Conservation (phyloP, 495 filamentous ascomycete genomes). For the Aeminium ludgeri region DNA sequence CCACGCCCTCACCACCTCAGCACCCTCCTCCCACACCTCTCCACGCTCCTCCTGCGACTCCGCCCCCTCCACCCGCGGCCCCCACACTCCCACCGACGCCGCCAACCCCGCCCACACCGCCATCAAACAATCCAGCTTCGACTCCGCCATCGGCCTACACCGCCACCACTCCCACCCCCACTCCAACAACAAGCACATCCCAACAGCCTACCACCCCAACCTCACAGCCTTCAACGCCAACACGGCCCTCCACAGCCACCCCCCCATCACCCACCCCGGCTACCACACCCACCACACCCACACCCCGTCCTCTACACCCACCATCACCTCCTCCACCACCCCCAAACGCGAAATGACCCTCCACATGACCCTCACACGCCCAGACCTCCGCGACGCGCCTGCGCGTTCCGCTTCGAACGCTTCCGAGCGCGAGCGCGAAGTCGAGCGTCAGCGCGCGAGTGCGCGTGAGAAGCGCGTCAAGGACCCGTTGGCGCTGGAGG, state of each 20-base stretch:
- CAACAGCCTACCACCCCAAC: too few species aligned
- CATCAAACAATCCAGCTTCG: background rate
- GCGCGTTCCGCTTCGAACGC: too few species aligned
- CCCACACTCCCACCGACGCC: background rate
- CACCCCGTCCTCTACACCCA: too few species aligned
- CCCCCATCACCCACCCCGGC: too few species aligned
- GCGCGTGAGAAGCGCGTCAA: slow-evolving; percentile 1
- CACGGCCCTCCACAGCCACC: too few species aligned
- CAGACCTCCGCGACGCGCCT: slow-evolving; percentile 52
- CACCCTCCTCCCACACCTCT: too few species aligned
- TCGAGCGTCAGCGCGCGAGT: slow-evolving; percentile 14
- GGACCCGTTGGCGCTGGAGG: slow-evolving; percentile 36
- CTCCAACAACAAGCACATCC: background rate
- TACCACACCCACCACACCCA: too few species aligned
- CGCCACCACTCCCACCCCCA: background rate
- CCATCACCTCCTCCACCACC: slow-evolving; percentile 16
- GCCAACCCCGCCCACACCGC: background rate
- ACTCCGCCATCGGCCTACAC: too few species aligned
- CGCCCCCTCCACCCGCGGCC: too few species aligned
- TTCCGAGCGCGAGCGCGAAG: slow-evolving; percentile 37
- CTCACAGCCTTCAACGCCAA: too few species aligned
- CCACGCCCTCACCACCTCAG: too few species aligned
- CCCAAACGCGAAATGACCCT: slow-evolving; percentile 80
- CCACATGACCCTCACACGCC: slow-evolving; percentile 82
- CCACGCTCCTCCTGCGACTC: too few species aligned